A percentile compares a stretch with the other conserved stretches of the same genome.
Conservation (phyloP, 306 rosid species). For the Urtica urens region DNA sequence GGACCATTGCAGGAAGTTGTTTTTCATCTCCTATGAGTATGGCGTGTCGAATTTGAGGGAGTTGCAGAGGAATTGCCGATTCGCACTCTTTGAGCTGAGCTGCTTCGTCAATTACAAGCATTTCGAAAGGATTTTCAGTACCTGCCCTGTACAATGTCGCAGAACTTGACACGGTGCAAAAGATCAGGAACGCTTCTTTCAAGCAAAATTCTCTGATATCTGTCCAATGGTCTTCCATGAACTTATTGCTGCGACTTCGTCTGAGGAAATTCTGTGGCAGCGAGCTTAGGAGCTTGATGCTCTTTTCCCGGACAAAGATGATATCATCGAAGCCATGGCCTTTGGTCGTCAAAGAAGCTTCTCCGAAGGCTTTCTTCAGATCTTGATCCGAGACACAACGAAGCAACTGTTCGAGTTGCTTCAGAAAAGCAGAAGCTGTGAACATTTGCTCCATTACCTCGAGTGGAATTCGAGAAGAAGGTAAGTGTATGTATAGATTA, state of each 20-base stretch:
- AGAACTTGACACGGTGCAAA: constrained; percentile 35
- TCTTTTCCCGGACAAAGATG: not conserved
- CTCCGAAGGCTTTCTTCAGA: constrained; percentile 1
- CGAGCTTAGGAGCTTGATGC: constrained; percentile 9
- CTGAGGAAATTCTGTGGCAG: constrained; percentile 21
- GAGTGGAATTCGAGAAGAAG: constrained; percentile 31
- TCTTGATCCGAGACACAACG: constrained; percentile 1
- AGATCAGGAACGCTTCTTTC: constrained; percentile 28
- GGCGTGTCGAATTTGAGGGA: constrained; percentile 23
- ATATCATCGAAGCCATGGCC: too few relatives aligned
- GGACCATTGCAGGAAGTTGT: constrained; percentile 57
- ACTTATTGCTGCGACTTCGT: too few relatives aligned
- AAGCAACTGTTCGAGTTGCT: constrained; percentile 11
- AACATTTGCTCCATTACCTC: constrained; percentile 16
- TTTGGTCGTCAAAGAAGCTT: too few relatives aligned
- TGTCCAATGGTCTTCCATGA: too few relatives aligned
- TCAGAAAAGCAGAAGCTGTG: constrained; percentile 18
- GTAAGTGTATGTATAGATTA: constrained; percentile 35
- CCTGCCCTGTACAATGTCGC: not conserved
- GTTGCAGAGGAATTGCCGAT: constrained; percentile 38
- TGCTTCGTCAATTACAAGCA: constrained; percentile 44
- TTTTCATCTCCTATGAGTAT: constrained; percentile 43
- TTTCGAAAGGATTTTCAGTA: constrained; percentile 5
- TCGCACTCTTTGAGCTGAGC: constrained; percentile 53
- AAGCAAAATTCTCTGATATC: constrained; percentile 24